Evolutionary conservation across 2,329 filamentous ascomycete genomes (phyloP).

Genomic region (Fusarium protoensiforme): DNA sequence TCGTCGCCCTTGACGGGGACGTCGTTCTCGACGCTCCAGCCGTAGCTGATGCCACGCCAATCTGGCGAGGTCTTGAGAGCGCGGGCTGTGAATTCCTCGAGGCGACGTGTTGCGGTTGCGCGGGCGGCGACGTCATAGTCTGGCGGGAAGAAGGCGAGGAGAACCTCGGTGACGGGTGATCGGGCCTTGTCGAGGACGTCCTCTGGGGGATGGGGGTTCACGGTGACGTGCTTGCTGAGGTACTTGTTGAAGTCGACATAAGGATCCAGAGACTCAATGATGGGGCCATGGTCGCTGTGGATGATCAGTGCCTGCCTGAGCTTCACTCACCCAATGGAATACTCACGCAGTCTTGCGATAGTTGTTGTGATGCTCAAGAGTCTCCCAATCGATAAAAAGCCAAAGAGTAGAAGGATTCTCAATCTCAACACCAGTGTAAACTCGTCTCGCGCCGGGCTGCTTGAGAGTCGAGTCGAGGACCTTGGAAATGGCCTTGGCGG

Average conservation of each 20-base stretch:
- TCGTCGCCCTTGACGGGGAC: constrained; percentile 45
- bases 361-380: constrained; percentile 24
- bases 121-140: constrained; percentile 34
- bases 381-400: constrained; percentile 44
- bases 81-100: constrained; percentile 25
- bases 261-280: constrained; percentile 33
- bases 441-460: constrained; percentile 37
- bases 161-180: constrained; percentile 36
- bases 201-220: constrained; percentile 34
- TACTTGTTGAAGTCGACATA: constrained; percentile 25
- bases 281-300: constrained; percentile 8
- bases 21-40: constrained; percentile 49
- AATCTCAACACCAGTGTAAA: constrained; percentile 38
- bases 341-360: constrained; percentile 35
- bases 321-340: background rate
- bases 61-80: constrained; percentile 32
- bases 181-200: constrained; percentile 35
- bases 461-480: constrained; percentile 31
- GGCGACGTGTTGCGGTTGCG: constrained; percentile 25
- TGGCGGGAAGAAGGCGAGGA: constrained; percentile 33
- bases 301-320: background rate
- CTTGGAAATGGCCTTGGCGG: constrained; percentile 23
- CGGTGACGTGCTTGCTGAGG: constrained; percentile 37
- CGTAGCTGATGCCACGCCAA: constrained; percentile 41
- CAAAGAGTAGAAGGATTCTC: constrained; percentile 40